A percentile compares a stretch with the other conserved stretches of the same genome.
phyloP scores from a whole-genome alignment of 73 alveolate species.

The Urostyla sp. region DNA sequence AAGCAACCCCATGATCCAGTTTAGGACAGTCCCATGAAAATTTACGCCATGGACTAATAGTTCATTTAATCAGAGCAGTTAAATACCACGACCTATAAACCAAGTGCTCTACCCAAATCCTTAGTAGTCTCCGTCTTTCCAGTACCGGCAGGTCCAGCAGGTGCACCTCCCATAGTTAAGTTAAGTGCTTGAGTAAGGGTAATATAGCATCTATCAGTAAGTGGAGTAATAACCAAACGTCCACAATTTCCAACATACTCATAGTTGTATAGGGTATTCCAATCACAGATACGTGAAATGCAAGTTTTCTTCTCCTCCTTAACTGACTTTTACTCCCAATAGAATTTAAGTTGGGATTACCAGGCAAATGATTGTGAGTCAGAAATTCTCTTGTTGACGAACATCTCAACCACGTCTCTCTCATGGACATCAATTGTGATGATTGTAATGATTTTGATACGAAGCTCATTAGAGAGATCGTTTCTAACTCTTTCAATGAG shows the following conservation, averaged over 20 bases:
- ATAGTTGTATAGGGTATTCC: slow-evolving; percentile 96
- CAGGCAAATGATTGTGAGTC: slow-evolving; percentile 94
- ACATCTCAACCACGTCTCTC: slow-evolving; percentile 98
- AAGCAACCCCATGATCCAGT: slow-evolving; percentile 99
- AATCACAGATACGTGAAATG: slow-evolving; percentile 97
- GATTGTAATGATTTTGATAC: slow-evolving; percentile 98
- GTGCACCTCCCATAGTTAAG: slow-evolving; percentile 99
- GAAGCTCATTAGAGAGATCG: slow-evolving; percentile 82
- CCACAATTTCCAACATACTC: slow-evolving; percentile 99
- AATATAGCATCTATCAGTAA: slow-evolving; percentile 99
- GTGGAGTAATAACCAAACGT: slow-evolving; percentile 99
- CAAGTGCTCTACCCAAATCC: slow-evolving; percentile 98
- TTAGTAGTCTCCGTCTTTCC: slow-evolving; percentile 97
- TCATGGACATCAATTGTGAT: slow-evolving; percentile 99
- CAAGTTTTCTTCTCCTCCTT: slow-evolving; percentile 93
- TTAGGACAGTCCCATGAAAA: slow-evolving; percentile 99
- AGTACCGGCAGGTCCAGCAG: slow-evolving; percentile 99
- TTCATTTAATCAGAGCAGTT: slow-evolving; percentile 99
- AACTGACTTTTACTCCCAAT: slow-evolving; percentile 85
- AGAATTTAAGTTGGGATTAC: slow-evolving; percentile 99
- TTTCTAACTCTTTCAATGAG: slow-evolving; percentile 97
- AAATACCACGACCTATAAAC: slow-evolving; percentile 98
- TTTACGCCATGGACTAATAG: slow-evolving; percentile 98
- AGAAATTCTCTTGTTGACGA: slow-evolving; percentile 80
- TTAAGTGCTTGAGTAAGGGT: slow-evolving; percentile 99